Evolutionary conservation across 768 basidiomycete species (phyloP), one percentile per base, ranked within the genome.

Genomic region (Amanita fuliginea): DNA sequence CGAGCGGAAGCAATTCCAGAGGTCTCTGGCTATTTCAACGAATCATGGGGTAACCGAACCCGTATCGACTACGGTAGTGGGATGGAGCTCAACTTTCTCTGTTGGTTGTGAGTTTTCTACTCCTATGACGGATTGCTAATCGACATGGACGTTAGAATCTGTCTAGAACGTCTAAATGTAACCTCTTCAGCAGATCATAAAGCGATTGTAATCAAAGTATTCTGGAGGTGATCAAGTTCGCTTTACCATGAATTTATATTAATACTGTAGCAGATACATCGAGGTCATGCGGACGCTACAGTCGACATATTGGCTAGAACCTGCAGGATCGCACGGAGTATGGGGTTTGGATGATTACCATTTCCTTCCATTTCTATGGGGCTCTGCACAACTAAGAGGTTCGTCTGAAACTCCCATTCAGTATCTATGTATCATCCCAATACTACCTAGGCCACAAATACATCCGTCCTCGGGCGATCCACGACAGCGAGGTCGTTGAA

Each of bases 31-130:
- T 99, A 98, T 62, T 86, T 98, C 59, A 67, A 72, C 33, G 89
- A 94, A 60, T 67, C 83, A 13, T 98, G 94, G 94, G 96, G 96
- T 0, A 96, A 87, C 62, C 71, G 86, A 24, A 78, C 84, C 42
- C 73, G 96, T 7, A 92, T 99, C 47, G 96, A 99, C 65, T 99
- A 99, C 65, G 96, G 96, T n/a, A 96, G 93, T 58, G 96, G 96
- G 11, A 98, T 98, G 95, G 96, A 99, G 61, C 74, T 98, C 39
- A 95, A 97, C 65, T 99, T 97, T 59, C 52, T 98, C 2, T 97
- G 94, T 59, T 97, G 93, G 93, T 61, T 98, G 94, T 96, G 61
- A 56, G 90, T 70, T 42, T 26, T 21, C 4, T 14, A 47, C 46
- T 13, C 46, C 19, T 30, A 1, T 6, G 11, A 2, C 24, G 30